Conservation (phyloP, 2,329 filamentous ascomycete species). For the Claviceps humidiphila region DNA sequence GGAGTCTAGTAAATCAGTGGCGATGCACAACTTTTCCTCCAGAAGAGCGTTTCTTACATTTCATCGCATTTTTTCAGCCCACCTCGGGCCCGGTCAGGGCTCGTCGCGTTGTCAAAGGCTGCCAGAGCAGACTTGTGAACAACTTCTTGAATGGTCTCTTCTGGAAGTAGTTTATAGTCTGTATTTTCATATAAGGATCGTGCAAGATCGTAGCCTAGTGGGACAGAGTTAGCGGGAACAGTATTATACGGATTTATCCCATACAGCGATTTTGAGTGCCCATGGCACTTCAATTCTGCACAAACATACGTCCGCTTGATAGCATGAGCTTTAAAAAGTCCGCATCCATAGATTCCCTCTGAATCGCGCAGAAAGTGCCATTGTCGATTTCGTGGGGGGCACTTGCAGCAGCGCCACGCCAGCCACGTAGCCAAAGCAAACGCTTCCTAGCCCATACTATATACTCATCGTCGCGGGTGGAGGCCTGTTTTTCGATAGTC, state of each 20-base stretch:
- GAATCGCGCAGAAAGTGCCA: constrained; percentile 50
- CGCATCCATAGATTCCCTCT: constrained; percentile 48
- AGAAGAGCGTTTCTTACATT: constrained; percentile 38
- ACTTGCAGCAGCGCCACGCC: constrained; percentile 39
- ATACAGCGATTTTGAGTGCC: not conserved
- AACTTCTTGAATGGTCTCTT: constrained; percentile 41
- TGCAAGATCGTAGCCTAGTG: constrained; percentile 47
- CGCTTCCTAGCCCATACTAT: constrained; percentile 51
- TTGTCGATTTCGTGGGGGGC: constrained; percentile 32
- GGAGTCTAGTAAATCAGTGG: constrained; percentile 33
- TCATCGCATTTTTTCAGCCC: constrained; percentile 66
- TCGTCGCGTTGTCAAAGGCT: constrained; percentile 70
- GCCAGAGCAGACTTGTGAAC: constrained; percentile 51
- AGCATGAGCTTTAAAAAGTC: constrained; percentile 59
- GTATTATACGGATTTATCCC: too few species aligned
- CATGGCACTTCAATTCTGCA: not conserved
- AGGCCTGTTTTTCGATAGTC: constrained; percentile 31
- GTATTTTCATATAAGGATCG: constrained; percentile 46
- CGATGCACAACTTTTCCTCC: not conserved
- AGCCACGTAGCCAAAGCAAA: constrained; percentile 60
- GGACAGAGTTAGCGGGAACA: constrained; percentile 5
- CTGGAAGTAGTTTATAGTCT: constrained; percentile 33
- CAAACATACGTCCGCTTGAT: constrained; percentile 42
- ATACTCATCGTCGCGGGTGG: constrained; percentile 48
- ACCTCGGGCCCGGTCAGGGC: constrained; percentile 63